Base-by-base conservation (phyloP, 306 rosid genomes). In the Senna siamea region DNA sequence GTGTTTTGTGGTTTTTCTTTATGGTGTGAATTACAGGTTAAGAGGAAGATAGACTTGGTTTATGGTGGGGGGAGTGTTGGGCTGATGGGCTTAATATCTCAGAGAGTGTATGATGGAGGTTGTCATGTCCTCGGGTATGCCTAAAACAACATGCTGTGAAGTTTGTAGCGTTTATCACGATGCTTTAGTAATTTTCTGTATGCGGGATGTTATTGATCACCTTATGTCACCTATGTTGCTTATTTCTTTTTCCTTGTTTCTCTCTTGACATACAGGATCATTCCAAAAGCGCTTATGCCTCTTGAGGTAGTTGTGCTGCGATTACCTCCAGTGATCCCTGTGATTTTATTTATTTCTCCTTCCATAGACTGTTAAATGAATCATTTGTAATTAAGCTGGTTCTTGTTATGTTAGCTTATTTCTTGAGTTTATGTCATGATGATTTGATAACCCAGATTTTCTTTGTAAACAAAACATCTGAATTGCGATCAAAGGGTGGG, bases 1-100 rank as follows among this genome's bases (percentile, higher is more conserved):
- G n/a, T n/a, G n/a, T n/a, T n/a, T n/a, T n/a, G n/a, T n/a, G n/a
- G n/a, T n/a, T n/a, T n/a, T n/a, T n/a, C n/a, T n/a, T n/a, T n/a
- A n/a, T n/a, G n/a, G n/a, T 61, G 67, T 80, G 30, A n/a, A 66
- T 85, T 73, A 48, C 92, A 90, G 96, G 96, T 87, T 64, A 68
- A 79, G 81, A 84, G 89, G 87, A 87, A 81, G 83, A 88, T 90
- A 84, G 88, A 92, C 79, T 81, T 90, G 83, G 96, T 88, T 37
- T 92, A 92, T 73, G 96, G 98, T 74, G 95, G 98, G 5, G 98
- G 96, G 80, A 90, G 92, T 76, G 79, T 90, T 0, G 98, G 98
- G 22, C 83, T 92, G 74, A 92, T 92, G 96, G 98, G 96, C 28
- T 84, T 87, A 70, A 81, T 92, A 77, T 90, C 98, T 40, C 88